A percentile compares a stretch with the other conserved stretches of the same genome.
Conservation (phyloP, 2,329 filamentous ascomycete genomes). For the Talaromyces sp. region DNA sequence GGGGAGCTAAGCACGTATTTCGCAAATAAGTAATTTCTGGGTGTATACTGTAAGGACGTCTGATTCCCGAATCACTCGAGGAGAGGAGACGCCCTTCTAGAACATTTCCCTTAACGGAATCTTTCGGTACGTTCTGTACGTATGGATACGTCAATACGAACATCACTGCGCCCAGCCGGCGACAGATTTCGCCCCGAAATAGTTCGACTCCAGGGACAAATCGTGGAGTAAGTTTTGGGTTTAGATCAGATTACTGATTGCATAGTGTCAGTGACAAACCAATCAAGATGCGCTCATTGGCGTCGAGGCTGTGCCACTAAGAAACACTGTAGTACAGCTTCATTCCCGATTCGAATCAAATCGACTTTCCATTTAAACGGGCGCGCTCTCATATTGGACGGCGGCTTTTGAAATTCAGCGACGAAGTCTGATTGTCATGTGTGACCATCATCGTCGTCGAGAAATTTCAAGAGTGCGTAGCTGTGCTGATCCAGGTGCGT, state of each 20-base stretch:
- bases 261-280: background rate
- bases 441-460: background rate
- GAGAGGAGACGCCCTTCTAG: background rate
- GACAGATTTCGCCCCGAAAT: constrained; percentile 2
- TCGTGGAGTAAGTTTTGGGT: background rate
- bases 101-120: constrained; percentile 1
- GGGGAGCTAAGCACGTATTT: background rate
- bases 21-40: background rate
- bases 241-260: background rate
- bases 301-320: background rate
- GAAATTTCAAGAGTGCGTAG: too few relatives aligned
- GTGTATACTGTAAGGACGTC: too few relatives aligned
- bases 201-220: background rate
- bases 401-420: background rate
- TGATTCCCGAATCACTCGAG: background rate
- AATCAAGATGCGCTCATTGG: background rate
- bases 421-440: background rate
- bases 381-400: background rate
- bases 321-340: background rate
- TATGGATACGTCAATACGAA: background rate
- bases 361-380: background rate
- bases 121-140: background rate
- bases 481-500: background rate
- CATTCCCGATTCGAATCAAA: background rate
- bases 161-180: background rate